Percentiles rank a stretch among this genome's conserved stretches.
These are phyloP conservation scores for Pseudopediastrum boryanum DNA, from an alignment of 139 green algal species.

Conservation along the genomic window DNA sequence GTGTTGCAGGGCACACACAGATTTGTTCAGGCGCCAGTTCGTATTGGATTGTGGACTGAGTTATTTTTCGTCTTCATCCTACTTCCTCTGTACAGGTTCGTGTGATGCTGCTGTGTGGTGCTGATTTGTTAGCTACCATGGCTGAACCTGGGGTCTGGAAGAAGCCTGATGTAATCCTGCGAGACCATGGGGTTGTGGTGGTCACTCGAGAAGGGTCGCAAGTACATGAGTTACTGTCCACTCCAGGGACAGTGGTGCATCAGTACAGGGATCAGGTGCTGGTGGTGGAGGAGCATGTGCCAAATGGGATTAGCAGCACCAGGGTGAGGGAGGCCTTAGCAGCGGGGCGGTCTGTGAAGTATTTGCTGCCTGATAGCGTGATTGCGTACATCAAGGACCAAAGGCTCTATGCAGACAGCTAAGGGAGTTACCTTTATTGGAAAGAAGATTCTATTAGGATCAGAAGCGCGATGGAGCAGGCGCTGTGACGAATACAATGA, in stretches of 20 bases:
- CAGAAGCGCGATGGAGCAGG: no score
- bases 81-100: no score
- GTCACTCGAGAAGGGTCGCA: conserved; percentile 51
- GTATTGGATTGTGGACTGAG: no score
- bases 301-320: conserved; percentile 46
- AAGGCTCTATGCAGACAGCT: no score
- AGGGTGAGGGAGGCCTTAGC: conserved; percentile 41
- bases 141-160: conserved; percentile 71
- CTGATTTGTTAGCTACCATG: conserved; percentile 78
- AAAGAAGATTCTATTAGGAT: no score
- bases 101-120: conserved; percentile 77
- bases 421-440: no score
- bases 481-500: no score
- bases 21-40: no score
- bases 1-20: no score
- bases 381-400: conserved; percentile 41
- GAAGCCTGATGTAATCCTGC: conserved; percentile 60
- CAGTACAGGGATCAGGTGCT: conserved; percentile 32
- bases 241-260: conserved; percentile 6
- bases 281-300: conserved; percentile 45
- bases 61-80: no score
- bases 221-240: conserved; percentile 32
- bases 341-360: conserved; percentile 25
- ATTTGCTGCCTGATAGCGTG: conserved; percentile 41
- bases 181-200: conserved; percentile 61